Evolutionary conservation across 2,329 filamentous ascomycete species (phyloP).

Genomic region (Aspergillus vadensis): DNA sequence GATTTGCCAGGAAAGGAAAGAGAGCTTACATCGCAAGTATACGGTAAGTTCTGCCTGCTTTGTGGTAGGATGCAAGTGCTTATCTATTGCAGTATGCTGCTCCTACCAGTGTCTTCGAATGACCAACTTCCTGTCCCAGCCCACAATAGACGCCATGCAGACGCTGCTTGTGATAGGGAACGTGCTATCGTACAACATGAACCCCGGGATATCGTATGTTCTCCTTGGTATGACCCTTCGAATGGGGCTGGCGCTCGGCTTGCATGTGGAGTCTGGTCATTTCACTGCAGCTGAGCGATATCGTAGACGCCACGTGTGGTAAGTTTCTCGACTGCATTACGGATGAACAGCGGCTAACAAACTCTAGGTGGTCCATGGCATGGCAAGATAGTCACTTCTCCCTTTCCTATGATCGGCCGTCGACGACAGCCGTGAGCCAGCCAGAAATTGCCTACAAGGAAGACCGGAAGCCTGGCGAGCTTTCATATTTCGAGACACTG

Average conservation of each 20-base stretch:
- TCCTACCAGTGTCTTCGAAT: constrained; percentile 66
- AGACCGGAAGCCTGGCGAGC: constrained; percentile 50
- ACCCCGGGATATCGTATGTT: constrained; percentile 65
- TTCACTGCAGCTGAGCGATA: constrained; percentile 53
- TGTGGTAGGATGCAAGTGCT: constrained; percentile 22
- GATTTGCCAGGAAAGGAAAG: constrained; percentile 60
- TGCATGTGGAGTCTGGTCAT: constrained; percentile 60
- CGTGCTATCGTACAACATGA: constrained; percentile 65
- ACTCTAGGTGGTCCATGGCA: constrained; percentile 59
- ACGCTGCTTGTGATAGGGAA: constrained; percentile 64
- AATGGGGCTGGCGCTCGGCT: constrained; percentile 61
- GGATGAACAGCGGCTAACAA: neutral
- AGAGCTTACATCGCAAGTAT: constrained; percentile 65
- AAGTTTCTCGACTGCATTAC: constrained; percentile 14
- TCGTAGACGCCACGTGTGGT: constrained; percentile 49
- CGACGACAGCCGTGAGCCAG: constrained; percentile 57
- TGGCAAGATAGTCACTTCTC: constrained; percentile 67
- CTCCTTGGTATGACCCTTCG: constrained; percentile 61
- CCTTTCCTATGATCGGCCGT: constrained; percentile 63
- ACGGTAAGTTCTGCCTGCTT: constrained; percentile 47
- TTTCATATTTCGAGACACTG: constrained; percentile 61
- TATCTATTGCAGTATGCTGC: constrained; percentile 56
- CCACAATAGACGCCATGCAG: constrained; percentile 63
- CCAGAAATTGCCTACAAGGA: constrained; percentile 54
- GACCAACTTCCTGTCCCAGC: constrained; percentile 64